These are phyloP conservation scores for Talaromyces sp. DNA, from an alignment of 2,329 filamentous ascomycete genomes.

Conservation along the genomic window DNA sequence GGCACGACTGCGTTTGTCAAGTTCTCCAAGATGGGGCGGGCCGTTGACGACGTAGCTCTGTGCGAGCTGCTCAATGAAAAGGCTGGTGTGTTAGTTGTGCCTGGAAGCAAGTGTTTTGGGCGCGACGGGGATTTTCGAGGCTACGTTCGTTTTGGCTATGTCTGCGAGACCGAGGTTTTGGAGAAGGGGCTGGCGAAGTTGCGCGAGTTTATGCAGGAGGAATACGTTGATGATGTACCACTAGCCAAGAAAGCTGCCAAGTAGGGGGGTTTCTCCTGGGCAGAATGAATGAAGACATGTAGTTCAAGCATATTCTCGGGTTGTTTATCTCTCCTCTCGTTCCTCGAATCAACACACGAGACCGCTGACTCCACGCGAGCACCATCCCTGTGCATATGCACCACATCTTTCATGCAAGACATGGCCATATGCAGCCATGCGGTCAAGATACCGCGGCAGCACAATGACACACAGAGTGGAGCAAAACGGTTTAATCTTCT, in stretches of 20 bases:
- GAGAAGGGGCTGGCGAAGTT: slow-evolving; percentile 57
- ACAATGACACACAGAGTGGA: neutral
- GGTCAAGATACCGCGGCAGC: neutral
- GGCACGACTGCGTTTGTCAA: slow-evolving; percentile 76
- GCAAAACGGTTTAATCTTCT: neutral
- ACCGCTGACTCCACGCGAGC: too few relatives aligned
- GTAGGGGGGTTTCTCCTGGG: too few relatives aligned
- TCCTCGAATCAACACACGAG: too few relatives aligned
- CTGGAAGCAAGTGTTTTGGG: slow-evolving; percentile 71
- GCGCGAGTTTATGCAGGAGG: slow-evolving; percentile 51
- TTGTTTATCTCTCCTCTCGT: too few relatives aligned
- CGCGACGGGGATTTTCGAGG: slow-evolving; percentile 61
- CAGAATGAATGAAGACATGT: neutral
- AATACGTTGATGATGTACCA: slow-evolving; percentile 47
- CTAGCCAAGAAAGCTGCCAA: slow-evolving; percentile 1
- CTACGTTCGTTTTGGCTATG: slow-evolving; percentile 73
- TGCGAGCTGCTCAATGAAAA: slow-evolving; percentile 63
- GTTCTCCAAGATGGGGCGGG: slow-evolving; percentile 57
- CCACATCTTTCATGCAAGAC: too few relatives aligned
- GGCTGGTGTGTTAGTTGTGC: slow-evolving; percentile 68
- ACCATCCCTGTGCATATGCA: too few relatives aligned
- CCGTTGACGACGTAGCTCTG: slow-evolving; percentile 68
- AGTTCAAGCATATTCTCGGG: neutral
- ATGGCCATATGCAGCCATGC: neutral
- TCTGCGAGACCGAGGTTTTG: slow-evolving; percentile 65